Conservation (phyloP, 2,329 filamentous ascomycete genomes). For the Fusarium newnesense region DNA sequence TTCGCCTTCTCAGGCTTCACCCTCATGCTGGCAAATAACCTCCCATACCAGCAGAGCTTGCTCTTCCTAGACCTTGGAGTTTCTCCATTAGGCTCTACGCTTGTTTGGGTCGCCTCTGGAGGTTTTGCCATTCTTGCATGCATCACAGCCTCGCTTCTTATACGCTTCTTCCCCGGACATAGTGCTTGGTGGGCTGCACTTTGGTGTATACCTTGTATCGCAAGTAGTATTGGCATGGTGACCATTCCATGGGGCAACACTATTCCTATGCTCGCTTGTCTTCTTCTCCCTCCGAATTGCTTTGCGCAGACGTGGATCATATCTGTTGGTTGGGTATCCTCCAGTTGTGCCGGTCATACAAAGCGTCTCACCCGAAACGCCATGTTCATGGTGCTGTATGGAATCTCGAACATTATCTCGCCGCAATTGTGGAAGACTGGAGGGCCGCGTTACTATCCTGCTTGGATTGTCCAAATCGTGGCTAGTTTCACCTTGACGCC, state of each 20-base stretch:
- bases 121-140: slow-evolving; percentile 6
- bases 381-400: slow-evolving; percentile 3
- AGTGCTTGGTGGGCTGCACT: slow-evolving; percentile 35
- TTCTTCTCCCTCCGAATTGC: neutral
- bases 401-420: neutral
- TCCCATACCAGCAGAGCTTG: neutral
- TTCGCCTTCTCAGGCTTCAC: neutral
- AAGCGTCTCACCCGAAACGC: neutral
- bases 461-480: slow-evolving; percentile 35
- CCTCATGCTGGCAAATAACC: neutral
- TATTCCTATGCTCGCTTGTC: neutral
- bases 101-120: neutral
- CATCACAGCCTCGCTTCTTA: slow-evolving; percentile 28
- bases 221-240: slow-evolving; percentile 25
- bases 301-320: slow-evolving; percentile 3
- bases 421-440: slow-evolving; percentile 43
- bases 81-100: neutral
- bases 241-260: slow-evolving; percentile 1
- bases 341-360: neutral
- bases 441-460: slow-evolving; percentile 32
- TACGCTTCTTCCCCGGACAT: slow-evolving; percentile 27
- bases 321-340: neutral
- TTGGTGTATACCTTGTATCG: slow-evolving; percentile 38
- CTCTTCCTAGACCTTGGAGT: neutral
- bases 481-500: slow-evolving; percentile 34